Conservation (phyloP, 176 grass and related monocot species). For the Typha latifolia region DNA sequence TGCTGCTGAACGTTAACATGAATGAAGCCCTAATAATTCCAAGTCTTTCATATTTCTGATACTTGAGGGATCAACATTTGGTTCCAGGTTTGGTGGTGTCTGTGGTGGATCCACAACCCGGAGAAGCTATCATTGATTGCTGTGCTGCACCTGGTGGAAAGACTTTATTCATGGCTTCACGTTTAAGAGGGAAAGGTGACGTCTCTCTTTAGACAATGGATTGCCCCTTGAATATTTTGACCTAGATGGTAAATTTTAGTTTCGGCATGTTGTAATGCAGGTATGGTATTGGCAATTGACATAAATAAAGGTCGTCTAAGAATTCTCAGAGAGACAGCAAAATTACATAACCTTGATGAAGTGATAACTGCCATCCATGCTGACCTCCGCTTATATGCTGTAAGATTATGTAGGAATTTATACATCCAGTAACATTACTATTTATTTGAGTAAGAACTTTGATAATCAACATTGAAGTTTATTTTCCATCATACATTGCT, state of each 20-base stretch:
- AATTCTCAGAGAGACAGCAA: conserved; percentile 75
- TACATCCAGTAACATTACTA: not conserved
- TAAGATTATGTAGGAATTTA: conserved; percentile 26
- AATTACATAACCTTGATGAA: conserved; percentile 45
- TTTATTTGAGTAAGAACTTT: not conserved
- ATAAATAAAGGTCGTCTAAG: conserved; percentile 85
- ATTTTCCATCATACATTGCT: conserved; percentile 1
- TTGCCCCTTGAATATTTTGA: not conserved
- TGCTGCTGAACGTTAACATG: too few species aligned
- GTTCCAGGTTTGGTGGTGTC: conserved; percentile 70
- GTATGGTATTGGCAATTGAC: conserved; percentile 73
- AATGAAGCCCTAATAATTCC: not conserved
- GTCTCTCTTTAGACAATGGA: not conserved
- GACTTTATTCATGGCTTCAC: conserved; percentile 85
- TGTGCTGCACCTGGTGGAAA: conserved; percentile 95
- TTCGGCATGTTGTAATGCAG: conserved; percentile 30
- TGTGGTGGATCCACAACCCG: conserved; percentile 77
- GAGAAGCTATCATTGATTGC: conserved; percentile 85
- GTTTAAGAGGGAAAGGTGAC: conserved; percentile 58
- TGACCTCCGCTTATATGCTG: conserved; percentile 77
- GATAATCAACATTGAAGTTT: not conserved
- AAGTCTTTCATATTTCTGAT: not conserved
- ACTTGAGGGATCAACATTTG: conserved; percentile 21
- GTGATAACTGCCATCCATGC: conserved; percentile 53
- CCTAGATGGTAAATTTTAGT: not conserved